A percentile compares a stretch with the other conserved stretches of the same genome.
Conservation (phyloP, 257 asterid species). For the Solanum tacnaense region DNA sequence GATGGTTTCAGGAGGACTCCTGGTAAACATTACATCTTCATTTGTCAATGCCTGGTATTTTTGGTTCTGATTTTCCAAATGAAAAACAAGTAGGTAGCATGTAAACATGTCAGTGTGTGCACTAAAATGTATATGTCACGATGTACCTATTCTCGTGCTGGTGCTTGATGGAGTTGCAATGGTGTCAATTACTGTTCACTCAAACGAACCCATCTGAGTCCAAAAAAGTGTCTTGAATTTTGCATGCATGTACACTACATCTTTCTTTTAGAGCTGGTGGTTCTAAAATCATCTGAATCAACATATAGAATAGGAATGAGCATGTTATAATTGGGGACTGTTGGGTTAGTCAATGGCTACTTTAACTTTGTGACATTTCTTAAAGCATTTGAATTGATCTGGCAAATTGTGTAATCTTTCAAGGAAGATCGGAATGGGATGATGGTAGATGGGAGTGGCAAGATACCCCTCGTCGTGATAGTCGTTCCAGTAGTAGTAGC, state of each 20-base stretch:
- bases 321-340: neutral
- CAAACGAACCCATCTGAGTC: neutral
- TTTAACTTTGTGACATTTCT: neutral
- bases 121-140: neutral
- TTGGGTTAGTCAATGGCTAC: neutral
- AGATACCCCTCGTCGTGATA: constrained; percentile 69
- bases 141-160: neutral
- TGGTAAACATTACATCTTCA: constrained; percentile 30
- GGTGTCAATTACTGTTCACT: neutral
- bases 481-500: constrained; percentile 38
- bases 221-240: neutral
- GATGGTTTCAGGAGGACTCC: constrained; percentile 56
- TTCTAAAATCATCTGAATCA: neutral
- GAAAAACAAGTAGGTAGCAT: neutral
- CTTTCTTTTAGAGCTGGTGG: neutral
- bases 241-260: neutral
- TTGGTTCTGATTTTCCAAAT: neutral
- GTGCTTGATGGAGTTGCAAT: neutral
- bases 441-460: constrained; percentile 98
- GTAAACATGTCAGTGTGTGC: neutral
- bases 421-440: constrained; percentile 94
- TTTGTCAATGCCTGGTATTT: neutral
- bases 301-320: neutral
- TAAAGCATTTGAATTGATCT: constrained; percentile 3
- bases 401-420: constrained; percentile 8